Conservation (phyloP, 345 rosid species). For the Litchi chinensis region DNA sequence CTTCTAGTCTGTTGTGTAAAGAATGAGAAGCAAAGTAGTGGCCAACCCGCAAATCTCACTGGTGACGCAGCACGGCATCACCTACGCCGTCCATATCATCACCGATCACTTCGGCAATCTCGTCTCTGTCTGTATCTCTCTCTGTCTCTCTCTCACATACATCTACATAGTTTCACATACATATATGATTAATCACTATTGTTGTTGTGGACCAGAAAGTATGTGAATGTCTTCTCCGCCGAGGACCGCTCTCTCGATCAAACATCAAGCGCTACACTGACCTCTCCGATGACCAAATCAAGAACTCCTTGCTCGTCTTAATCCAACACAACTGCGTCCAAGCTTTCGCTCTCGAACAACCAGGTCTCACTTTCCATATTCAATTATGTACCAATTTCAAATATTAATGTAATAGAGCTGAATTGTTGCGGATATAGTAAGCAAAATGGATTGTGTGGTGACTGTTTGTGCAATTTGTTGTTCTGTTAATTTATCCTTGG, state of each 20-base stretch:
- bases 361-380: slow-evolving; percentile 20
- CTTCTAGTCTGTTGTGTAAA: neutral
- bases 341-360: slow-evolving; percentile 57
- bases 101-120: slow-evolving; percentile 77
- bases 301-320: slow-evolving; percentile 63
- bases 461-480: too few relatives aligned
- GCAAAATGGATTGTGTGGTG: too few relatives aligned
- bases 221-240: slow-evolving; percentile 76
- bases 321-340: slow-evolving; percentile 91
- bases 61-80: slow-evolving; percentile 56
- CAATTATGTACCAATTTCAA: too few relatives aligned
- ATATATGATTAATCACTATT: neutral
- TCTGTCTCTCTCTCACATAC: neutral
- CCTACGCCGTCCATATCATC: slow-evolving; percentile 71
- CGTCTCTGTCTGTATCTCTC: slow-evolving; percentile 55
- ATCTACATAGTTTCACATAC: too few relatives aligned
- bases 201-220: slow-evolving; percentile 57
- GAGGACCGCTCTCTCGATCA: slow-evolving; percentile 54
- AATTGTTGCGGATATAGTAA: too few relatives aligned
- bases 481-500: neutral
- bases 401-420: too few relatives aligned
- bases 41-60: neutral
- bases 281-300: slow-evolving; percentile 50
- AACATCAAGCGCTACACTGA: slow-evolving; percentile 51
- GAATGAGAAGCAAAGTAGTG: neutral